Evolutionary conservation across 306 rosid genomes (phyloP), one percentile per base, ranked within the genome.

Genomic region (Fragaria iinumae): DNA sequence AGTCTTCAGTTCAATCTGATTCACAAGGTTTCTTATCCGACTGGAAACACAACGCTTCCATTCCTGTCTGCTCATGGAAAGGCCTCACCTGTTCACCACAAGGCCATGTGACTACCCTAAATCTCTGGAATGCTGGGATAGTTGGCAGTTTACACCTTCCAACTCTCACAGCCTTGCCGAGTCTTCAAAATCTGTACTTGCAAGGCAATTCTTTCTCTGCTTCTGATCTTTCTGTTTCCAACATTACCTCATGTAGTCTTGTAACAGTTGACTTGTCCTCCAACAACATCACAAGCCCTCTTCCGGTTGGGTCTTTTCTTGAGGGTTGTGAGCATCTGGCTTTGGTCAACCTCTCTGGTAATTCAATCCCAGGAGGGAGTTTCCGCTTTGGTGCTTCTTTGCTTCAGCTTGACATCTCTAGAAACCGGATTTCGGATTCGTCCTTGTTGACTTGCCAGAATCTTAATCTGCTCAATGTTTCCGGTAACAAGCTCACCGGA

Each of bases 241-340:
- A 36, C 69, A 4, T 43, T 25, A 79, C 77, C 56, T 72, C 88
- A 3, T 89, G 90, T 48, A 13, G 68, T 9, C 86, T 91, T 27
- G 75, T 73, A 39, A 78, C 78, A 3, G 80, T 91, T 16, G 91
- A 91, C 87, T 69, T 91, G 74, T 91, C 96, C 11, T 69, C 78
- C 38, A 91, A 86, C 90, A 86, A 87, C 80, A 43, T 89, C 69
- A 79, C 93, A 0, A 88, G 77, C 20, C 50, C 85, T 10, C 82
- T 87, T 55, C 21, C 77, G 0, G 36, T 29, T 21, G 38, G 18
- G 25, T 74, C 77, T 55, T 76, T 74, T 53, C 74, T 84, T 10
- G 10, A 65, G 45, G 36, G 73, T 2, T 90, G 96, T 56, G 41
- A 43, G 20, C 32, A 36, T 17, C 90, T 90, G 25, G 43, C 69